Percentiles rank a stretch among this genome's conserved stretches.
These are phyloP conservation scores for Stephania yunnanensis DNA, from an alignment of 164 flowering plant genomes.

Conservation along the genomic window DNA sequence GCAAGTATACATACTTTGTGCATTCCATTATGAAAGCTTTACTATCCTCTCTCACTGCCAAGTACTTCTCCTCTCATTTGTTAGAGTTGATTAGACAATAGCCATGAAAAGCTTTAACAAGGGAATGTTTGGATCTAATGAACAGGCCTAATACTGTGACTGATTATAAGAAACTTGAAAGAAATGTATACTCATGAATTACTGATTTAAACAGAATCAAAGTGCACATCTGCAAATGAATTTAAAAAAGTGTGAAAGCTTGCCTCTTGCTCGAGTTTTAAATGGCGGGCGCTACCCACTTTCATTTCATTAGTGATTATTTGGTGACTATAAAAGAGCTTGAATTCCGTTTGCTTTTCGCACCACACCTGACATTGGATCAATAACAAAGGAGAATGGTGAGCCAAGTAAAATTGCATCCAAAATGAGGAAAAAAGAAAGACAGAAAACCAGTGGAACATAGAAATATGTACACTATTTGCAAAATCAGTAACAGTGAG, in stretches of 20 bases:
- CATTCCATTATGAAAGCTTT: too few relatives aligned
- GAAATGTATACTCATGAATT: too few relatives aligned
- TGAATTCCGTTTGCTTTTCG: conserved; percentile 75
- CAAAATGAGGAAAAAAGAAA: neutral
- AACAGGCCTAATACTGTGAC: neutral
- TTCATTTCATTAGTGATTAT: conserved; percentile 55
- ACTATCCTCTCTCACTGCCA: too few relatives aligned
- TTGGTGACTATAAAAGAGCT: conserved; percentile 35
- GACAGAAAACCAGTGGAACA: neutral
- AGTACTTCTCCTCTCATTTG: too few relatives aligned
- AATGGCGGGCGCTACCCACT: conserved; percentile 71
- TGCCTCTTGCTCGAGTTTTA: conserved; percentile 76
- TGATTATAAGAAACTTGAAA: neutral
- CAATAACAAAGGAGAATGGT: neutral
- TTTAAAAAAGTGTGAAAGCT: neutral
- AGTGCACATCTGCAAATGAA: neutral
- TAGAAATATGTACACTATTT: conserved; percentile 30
- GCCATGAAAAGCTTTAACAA: too few relatives aligned
- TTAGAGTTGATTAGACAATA: too few relatives aligned
- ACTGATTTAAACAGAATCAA: too few relatives aligned
- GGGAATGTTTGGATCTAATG: too few relatives aligned
- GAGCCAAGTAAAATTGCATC: neutral
- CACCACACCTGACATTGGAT: conserved; percentile 71
- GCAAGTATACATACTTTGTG: too few relatives aligned
- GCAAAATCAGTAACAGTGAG: conserved; percentile 77